A percentile compares a stretch with the other conserved stretches of the same genome.
phyloP scores from a whole-genome alignment of 2,329 filamentous ascomycete genomes.

The Aaosphaeria arxii region DNA sequence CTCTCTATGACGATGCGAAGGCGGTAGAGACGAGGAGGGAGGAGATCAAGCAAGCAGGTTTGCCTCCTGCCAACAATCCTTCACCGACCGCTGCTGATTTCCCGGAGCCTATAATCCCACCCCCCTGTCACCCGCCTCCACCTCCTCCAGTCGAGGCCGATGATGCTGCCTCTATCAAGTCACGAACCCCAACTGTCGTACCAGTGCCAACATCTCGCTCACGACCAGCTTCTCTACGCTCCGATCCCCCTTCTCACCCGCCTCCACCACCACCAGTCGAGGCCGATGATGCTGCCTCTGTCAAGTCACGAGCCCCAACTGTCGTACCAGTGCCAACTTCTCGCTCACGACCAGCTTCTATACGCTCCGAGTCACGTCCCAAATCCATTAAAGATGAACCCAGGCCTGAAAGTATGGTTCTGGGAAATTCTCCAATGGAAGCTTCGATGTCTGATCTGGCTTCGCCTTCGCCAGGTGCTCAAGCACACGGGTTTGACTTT shows the following conservation, averaged over 20 bases:
- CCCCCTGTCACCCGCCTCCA: conserved; percentile 23
- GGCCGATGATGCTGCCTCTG: conserved; percentile 1
- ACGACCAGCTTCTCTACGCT: background rate
- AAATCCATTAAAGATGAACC: too few species aligned
- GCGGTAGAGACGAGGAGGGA: conserved; percentile 29
- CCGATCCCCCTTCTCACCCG: conserved; percentile 10
- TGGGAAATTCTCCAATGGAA: too few species aligned
- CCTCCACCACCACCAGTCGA: conserved; percentile 15
- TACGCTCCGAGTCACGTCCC: conserved; percentile 3
- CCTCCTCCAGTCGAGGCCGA: background rate
- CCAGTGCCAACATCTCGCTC: conserved; percentile 2
- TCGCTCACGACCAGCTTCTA: background rate
- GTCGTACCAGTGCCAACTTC: conserved; percentile 2
- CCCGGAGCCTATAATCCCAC: conserved; percentile 34
- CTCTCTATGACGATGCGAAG: conserved; percentile 48
- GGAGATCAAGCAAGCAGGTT: conserved; percentile 37
- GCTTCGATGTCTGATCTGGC: too few species aligned
- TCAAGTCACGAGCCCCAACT: conserved; percentile 11
- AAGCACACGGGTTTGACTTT: too few species aligned
- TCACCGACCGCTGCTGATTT: conserved; percentile 39
- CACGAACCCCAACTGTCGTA: conserved; percentile 6
- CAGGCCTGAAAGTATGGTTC: too few species aligned
- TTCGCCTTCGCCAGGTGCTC: too few species aligned
- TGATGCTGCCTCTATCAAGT: conserved; percentile 6
- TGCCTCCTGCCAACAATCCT: conserved; percentile 33